Evolutionary conservation across 129 eudicot genomes (phyloP).

Genomic region (Dittrichia graveolens): DNA sequence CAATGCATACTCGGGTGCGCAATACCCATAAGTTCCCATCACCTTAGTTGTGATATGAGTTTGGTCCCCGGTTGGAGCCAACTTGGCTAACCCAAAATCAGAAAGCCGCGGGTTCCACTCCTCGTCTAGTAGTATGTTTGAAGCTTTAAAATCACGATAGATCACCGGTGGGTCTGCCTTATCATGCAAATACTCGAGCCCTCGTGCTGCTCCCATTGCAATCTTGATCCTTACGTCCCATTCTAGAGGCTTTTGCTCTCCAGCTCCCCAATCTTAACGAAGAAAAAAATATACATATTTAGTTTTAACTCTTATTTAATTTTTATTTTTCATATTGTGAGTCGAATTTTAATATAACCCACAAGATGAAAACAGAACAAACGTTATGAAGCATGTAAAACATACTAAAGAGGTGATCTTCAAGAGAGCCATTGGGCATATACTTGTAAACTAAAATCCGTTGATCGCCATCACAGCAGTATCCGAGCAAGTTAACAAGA

Average conservation of each 20-base stretch:
- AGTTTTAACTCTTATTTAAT: background rate
- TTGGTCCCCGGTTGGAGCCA: slow-evolving; percentile 74
- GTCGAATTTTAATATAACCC: background rate
- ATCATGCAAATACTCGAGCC: slow-evolving; percentile 86
- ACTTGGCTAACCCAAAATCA: slow-evolving; percentile 87
- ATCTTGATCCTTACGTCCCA: slow-evolving; percentile 87
- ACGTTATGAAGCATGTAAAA: background rate
- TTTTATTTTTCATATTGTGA: background rate
- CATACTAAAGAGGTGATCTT: slow-evolving; percentile 89
- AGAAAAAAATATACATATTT: slow-evolving; percentile 5
- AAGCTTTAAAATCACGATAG: slow-evolving; percentile 86
- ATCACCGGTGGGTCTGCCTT: slow-evolving; percentile 80
- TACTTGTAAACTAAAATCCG: slow-evolving; percentile 76
- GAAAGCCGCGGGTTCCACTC: slow-evolving; percentile 80
- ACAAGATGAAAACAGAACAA: background rate
- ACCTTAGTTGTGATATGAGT: slow-evolving; percentile 72
- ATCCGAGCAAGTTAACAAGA: slow-evolving; percentile 81
- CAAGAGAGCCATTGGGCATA: slow-evolving; percentile 85
- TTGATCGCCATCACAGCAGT: slow-evolving; percentile 74
- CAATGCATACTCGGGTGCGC: slow-evolving; percentile 92
- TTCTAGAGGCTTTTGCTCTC: slow-evolving; percentile 60
- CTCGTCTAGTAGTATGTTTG: slow-evolving; percentile 79
- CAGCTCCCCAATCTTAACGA: slow-evolving; percentile 44
- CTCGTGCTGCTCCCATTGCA: slow-evolving; percentile 84
- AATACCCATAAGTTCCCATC: slow-evolving; percentile 96